phyloP scores from a whole-genome alignment of 2,329 filamentous ascomycete genomes.

The Fusarium lyarnte region DNA sequence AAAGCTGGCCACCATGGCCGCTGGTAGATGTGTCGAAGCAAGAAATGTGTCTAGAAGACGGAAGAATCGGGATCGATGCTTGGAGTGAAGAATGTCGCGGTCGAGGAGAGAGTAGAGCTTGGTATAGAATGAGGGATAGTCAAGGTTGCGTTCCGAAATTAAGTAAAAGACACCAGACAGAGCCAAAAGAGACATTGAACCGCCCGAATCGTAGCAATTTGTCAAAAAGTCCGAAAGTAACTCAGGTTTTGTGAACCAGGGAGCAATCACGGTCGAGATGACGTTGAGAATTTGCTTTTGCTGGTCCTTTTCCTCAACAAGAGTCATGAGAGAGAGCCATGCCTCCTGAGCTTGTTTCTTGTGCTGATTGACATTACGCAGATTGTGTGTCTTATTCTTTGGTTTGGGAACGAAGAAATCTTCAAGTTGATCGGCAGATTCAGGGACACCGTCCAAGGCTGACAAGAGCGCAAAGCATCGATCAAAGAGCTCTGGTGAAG shows the following conservation, averaged over 20 bases:
- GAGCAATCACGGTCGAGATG: slow-evolving; percentile 81
- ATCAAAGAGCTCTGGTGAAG: slow-evolving; percentile 55
- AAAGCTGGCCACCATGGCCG: slow-evolving; percentile 90
- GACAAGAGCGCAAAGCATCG: slow-evolving; percentile 71
- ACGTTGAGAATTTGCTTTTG: slow-evolving; percentile 81
- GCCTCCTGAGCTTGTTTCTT: slow-evolving; percentile 85
- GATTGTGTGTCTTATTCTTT: slow-evolving; percentile 72
- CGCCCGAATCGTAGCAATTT: slow-evolving; percentile 89
- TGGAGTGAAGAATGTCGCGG: slow-evolving; percentile 87
- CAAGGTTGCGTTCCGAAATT: slow-evolving; percentile 91
- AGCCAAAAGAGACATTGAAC: slow-evolving; percentile 86
- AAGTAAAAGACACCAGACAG: slow-evolving; percentile 94
- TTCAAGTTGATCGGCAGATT: slow-evolving; percentile 71
- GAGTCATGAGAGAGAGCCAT: slow-evolving; percentile 81
- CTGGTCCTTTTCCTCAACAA: slow-evolving; percentile 74
- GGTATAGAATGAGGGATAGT: slow-evolving; percentile 92
- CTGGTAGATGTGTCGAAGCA: slow-evolving; percentile 89
- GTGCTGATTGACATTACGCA: slow-evolving; percentile 74
- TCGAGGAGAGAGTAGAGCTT: slow-evolving; percentile 96
- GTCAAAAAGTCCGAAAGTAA: slow-evolving; percentile 95
- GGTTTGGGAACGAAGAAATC: slow-evolving; percentile 74
- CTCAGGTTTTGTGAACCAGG: slow-evolving; percentile 90
- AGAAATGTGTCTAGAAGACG: slow-evolving; percentile 91
- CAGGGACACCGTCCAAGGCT: slow-evolving; percentile 75
- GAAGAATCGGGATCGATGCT: slow-evolving; percentile 93